Conservation (phyloP, 305 asterid species). For the Fraxinus velutina region DNA sequence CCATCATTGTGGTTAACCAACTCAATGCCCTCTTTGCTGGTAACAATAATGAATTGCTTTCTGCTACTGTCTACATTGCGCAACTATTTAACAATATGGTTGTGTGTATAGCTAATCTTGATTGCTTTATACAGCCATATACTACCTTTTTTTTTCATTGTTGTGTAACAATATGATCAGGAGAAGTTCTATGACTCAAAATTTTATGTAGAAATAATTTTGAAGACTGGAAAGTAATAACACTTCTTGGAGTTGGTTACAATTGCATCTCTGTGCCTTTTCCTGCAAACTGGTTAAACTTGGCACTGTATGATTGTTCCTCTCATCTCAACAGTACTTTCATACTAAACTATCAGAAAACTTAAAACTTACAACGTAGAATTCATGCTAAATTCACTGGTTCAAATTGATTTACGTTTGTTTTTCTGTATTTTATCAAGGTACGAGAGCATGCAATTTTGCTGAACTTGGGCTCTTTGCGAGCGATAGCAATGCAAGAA, state of each 20-base stretch:
- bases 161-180: background rate
- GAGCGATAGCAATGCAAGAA: slow-evolving; percentile 92
- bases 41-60: slow-evolving; percentile 27
- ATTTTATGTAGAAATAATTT: slow-evolving; percentile 8
- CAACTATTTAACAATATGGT: slow-evolving; percentile 7
- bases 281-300: slow-evolving; percentile 1
- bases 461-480: slow-evolving; percentile 86
- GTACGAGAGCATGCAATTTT: slow-evolving; percentile 91
- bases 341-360: slow-evolving; percentile 5
- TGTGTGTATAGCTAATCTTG: background rate
- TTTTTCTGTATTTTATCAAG: slow-evolving; percentile 35
- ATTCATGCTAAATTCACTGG: slow-evolving; percentile 19
- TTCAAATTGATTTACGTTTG: slow-evolving; percentile 26
- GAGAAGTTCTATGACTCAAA: background rate
- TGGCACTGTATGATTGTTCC: slow-evolving; percentile 10
- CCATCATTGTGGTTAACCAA: slow-evolving; percentile 97
- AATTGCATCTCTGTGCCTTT: slow-evolving; percentile 16
- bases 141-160: background rate
- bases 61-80: background rate
- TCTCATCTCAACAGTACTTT: slow-evolving; percentile 12
- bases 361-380: slow-evolving; percentile 4
- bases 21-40: slow-evolving; percentile 94
- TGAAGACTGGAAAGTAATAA: slow-evolving; percentile 12
- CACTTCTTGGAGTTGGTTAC: slow-evolving; percentile 9
- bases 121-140: background rate